Evolutionary conservation across 345 rosid species (phyloP).

Genomic region (Punica granatum): DNA sequence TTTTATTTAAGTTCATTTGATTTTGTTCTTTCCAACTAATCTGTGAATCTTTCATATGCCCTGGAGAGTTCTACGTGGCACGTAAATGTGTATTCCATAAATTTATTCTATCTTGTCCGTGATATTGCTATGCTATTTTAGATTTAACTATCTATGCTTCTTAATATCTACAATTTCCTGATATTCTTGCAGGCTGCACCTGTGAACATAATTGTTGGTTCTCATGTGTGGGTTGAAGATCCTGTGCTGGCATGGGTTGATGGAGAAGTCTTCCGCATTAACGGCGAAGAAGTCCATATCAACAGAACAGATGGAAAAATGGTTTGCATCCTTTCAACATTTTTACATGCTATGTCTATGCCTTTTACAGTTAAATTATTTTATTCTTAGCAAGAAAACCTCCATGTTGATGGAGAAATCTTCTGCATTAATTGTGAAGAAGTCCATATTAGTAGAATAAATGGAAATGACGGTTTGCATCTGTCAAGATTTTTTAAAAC

Average conservation of each 20-base stretch:
- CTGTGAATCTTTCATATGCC: too few species aligned
- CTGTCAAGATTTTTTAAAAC: not conserved
- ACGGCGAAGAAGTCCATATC: slow-evolving; percentile 70
- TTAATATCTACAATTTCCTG: not conserved
- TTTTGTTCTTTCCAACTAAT: too few species aligned
- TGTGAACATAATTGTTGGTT: slow-evolving; percentile 86
- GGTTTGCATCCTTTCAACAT: slow-evolving; percentile 37
- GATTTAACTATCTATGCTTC: not conserved
- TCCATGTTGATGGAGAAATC: not conserved
- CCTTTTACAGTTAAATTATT: not conserved
- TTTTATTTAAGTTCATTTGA: too few species aligned
- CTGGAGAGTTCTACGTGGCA: not conserved
- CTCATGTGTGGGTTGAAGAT: slow-evolving; percentile 97
- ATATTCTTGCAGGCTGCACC: slow-evolving; percentile 52
- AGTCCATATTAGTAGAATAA: not conserved
- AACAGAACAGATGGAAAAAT: slow-evolving; percentile 54
- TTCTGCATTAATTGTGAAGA: not conserved
- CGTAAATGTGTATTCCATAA: not conserved
- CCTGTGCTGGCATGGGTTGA: slow-evolving; percentile 78
- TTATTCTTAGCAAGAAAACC: not conserved
- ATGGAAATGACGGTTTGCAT: not conserved
- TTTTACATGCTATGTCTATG: not conserved
- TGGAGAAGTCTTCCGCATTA: slow-evolving; percentile 79
- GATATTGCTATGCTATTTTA: not conserved
- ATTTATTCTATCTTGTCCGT: not conserved